Evolutionary conservation across 1,284 basidiomycete species (phyloP).

Genomic region (Leccinum insolens): DNA sequence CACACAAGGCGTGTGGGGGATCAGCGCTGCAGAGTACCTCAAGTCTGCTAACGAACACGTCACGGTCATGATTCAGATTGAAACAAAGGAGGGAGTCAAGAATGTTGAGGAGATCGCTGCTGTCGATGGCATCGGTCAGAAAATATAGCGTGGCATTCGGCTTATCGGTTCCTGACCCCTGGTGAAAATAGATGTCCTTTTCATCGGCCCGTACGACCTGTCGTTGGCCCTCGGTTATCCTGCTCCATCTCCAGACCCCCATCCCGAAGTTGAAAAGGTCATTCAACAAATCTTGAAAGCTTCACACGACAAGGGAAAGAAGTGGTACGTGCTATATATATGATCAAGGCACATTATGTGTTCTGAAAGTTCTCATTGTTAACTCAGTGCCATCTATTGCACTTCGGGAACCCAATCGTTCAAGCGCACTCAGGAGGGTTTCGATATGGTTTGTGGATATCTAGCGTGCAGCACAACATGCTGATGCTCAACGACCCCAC

Average conservation of each 20-base stretch:
- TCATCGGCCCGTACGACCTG: conserved; percentile 73
- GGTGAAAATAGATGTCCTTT: conserved; percentile 46
- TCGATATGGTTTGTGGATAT: conserved; percentile 51
- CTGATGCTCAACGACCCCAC: not conserved
- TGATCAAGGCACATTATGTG: conserved; percentile 5
- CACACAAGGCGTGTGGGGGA: conserved; percentile 57
- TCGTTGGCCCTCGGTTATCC: conserved; percentile 62
- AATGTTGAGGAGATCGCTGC: conserved; percentile 64
- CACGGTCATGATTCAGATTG: conserved; percentile 68
- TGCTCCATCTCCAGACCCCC: conserved; percentile 61
- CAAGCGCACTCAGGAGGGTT: conserved; percentile 54
- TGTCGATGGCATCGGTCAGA: conserved; percentile 64
- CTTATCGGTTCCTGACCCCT: conserved; percentile 1
- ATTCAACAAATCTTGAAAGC: conserved; percentile 60
- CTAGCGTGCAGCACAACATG: not conserved
- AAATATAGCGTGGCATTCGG: not conserved
- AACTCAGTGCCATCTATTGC: conserved; percentile 48
- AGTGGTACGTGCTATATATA: conserved; percentile 49
- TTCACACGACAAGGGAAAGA: conserved; percentile 63
- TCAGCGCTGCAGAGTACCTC: conserved; percentile 55
- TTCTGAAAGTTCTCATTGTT: not conserved
- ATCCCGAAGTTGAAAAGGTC: conserved; percentile 61
- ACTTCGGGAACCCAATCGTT: conserved; percentile 51
- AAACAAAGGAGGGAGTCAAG: conserved; percentile 60
- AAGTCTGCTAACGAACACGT: conserved; percentile 57